Evolutionary conservation across 2,329 filamentous ascomycete species (phyloP).

Genomic region (Apiospora kogelbergensis): DNA sequence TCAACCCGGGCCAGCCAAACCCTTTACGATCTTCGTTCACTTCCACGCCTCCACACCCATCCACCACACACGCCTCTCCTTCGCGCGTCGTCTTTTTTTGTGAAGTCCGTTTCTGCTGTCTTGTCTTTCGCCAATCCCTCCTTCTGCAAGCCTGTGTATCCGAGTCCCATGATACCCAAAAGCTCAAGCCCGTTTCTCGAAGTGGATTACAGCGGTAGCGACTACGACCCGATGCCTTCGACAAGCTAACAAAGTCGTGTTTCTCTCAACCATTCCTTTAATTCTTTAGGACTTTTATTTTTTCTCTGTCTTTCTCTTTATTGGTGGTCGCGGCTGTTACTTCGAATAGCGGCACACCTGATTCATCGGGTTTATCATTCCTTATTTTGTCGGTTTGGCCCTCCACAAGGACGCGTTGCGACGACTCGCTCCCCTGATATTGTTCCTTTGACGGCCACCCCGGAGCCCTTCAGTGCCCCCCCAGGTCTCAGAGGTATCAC

Average conservation of each 20-base stretch:
- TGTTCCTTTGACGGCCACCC: slow-evolving; percentile 5
- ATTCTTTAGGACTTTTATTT: slow-evolving; percentile 4
- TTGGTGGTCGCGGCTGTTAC: not conserved
- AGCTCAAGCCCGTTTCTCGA: not conserved
- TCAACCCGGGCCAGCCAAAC: not conserved
- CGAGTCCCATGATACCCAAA: slow-evolving; percentile 5
- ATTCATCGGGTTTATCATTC: not conserved
- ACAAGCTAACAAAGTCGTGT: slow-evolving; percentile 14
- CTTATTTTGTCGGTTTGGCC: not conserved
- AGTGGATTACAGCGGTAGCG: slow-evolving; percentile 9
- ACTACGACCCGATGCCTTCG: slow-evolving; percentile 17
- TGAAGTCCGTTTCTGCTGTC: not conserved
- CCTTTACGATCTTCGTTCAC: slow-evolving; percentile 2
- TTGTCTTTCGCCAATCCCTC: not conserved
- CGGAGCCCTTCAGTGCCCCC: not conserved
- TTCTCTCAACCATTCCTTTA: slow-evolving; percentile 12
- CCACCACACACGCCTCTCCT: slow-evolving; percentile 1
- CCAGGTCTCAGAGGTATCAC: not conserved
- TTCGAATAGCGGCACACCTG: not conserved
- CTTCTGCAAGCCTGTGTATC: slow-evolving; percentile 1
- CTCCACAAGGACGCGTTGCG: slow-evolving; percentile 5
- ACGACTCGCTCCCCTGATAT: not conserved
- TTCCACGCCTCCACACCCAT: slow-evolving; percentile 7
- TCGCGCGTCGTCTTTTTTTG: slow-evolving; percentile 8
- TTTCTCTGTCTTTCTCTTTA: not conserved